Percentiles rank a stretch among this genome's conserved stretches.
Evolutionary conservation across 495 filamentous ascomycete genomes (phyloP).

Genomic region (Talaromyces stipitatus): DNA sequence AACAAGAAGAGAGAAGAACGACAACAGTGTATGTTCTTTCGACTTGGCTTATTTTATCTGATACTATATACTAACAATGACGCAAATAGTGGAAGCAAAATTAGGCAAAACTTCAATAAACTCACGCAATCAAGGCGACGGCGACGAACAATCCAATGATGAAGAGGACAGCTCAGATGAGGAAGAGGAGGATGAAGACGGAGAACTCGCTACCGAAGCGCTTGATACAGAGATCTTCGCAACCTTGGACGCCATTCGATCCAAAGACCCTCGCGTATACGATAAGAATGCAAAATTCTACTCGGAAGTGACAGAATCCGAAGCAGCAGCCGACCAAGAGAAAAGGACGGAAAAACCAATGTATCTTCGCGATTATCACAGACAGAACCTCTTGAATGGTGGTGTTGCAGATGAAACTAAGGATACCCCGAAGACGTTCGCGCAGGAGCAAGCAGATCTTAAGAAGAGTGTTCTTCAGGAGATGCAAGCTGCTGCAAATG

Average conservation of each 20-base stretch:
- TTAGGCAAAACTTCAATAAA: constrained; percentile 50
- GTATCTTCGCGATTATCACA: constrained; percentile 83
- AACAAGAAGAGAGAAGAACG: constrained; percentile 95
- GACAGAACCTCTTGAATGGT: constrained; percentile 68
- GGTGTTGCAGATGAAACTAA: constrained; percentile 49
- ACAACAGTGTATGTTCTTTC: constrained; percentile 56
- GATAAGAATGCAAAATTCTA: constrained; percentile 74
- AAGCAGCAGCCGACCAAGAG: constrained; percentile 17
- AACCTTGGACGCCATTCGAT: constrained; percentile 76
- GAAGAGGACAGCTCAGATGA: constrained; percentile 48
- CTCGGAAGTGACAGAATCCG: constrained; percentile 47
- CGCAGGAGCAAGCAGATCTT: constrained; percentile 75
- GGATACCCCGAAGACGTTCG: constrained; percentile 58
- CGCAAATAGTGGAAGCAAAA: constrained; percentile 70
- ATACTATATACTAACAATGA: neutral
- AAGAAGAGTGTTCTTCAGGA: constrained; percentile 68
- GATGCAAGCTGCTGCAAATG: constrained; percentile 59
- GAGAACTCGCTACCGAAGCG: constrained; percentile 67
- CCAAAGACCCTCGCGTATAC: constrained; percentile 86
- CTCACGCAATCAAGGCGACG: constrained; percentile 17
- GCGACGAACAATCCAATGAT: constrained; percentile 38
- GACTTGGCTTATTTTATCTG: too few species aligned
- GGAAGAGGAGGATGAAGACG: constrained; percentile 87
- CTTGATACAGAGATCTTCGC: constrained; percentile 82
- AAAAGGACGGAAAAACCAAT: constrained; percentile 71